Percentiles rank a stretch among this genome's conserved stretches.
These are phyloP conservation scores for Triticum timopheevii DNA, from an alignment of 176 grass and related monocot genomes.

Conservation along the genomic window DNA sequence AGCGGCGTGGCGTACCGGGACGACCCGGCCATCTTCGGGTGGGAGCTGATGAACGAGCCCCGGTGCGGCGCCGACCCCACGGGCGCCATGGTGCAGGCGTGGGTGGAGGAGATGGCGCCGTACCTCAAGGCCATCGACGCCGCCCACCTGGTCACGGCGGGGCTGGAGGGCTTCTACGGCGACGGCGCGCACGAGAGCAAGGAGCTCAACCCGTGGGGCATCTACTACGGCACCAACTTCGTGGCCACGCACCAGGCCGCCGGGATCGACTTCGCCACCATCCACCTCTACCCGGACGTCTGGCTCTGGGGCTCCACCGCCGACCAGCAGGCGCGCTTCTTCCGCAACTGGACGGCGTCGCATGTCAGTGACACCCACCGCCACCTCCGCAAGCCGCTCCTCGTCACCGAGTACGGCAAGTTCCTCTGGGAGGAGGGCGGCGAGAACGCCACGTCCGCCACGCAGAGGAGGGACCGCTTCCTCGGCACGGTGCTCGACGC, in stretches of 20 bases:
- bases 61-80: constrained; percentile 54
- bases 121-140: constrained; percentile 64
- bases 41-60: constrained; percentile 97
- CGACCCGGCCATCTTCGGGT: constrained; percentile 75
- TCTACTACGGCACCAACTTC: constrained; percentile 79
- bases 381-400: constrained; percentile 34
- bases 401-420: constrained; percentile 60
- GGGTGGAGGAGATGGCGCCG: constrained; percentile 84
- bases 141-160: constrained; percentile 60
- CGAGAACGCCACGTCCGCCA: background rate
- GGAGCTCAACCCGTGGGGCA: constrained; percentile 55
- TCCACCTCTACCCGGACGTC: constrained; percentile 86
- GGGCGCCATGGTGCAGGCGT: constrained; percentile 58
- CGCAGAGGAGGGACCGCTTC: constrained; percentile 27
- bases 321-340: constrained; percentile 17
- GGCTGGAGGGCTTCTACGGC: constrained; percentile 88
- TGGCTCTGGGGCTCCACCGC: constrained; percentile 56
- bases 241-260: constrained; percentile 39
- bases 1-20: constrained; percentile 64
- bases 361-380: background rate
- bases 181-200: constrained; percentile 50
- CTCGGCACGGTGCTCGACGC: constrained; percentile 23
- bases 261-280: constrained; percentile 78
- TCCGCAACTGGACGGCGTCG: constrained; percentile 31
- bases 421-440: constrained; percentile 33